phyloP scores from a whole-genome alignment of 139 green algal genomes.

The Chlorella sorokiniana region DNA sequence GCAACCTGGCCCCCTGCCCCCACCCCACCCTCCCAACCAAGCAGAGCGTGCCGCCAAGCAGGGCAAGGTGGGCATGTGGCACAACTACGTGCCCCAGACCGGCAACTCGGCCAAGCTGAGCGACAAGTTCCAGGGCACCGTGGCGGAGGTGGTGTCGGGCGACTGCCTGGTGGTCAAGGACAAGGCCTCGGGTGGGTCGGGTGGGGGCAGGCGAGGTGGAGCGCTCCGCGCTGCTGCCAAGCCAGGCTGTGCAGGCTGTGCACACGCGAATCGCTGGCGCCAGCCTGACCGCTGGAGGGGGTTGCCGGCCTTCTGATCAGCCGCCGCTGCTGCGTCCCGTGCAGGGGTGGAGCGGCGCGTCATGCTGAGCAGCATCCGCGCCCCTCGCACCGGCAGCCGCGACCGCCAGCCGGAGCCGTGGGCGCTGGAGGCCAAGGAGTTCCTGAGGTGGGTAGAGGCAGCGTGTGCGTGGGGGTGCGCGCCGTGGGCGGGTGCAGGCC shows the following conservation, averaged over 20 bases:
- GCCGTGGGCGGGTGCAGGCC: neutral
- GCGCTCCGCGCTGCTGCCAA: neutral
- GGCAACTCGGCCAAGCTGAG: slow-evolving; percentile 71
- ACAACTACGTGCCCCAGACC: slow-evolving; percentile 74
- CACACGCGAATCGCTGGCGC: no score
- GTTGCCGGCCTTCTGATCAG: neutral
- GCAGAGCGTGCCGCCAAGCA: slow-evolving; percentile 84
- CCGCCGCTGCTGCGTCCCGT: neutral
- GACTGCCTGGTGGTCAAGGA: slow-evolving; percentile 91
- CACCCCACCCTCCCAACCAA: neutral
- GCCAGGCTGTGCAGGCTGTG: no score
- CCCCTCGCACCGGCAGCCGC: slow-evolving; percentile 72
- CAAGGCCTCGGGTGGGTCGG: slow-evolving; percentile 35
- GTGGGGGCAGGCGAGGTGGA: slow-evolving; percentile 10
- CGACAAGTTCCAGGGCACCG: slow-evolving; percentile 77
- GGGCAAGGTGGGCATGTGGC: slow-evolving; percentile 76
- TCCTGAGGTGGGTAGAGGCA: slow-evolving; percentile 74
- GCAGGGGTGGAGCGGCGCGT: slow-evolving; percentile 79
- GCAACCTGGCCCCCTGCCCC: neutral
- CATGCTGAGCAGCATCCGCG: slow-evolving; percentile 84
- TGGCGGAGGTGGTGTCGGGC: slow-evolving; percentile 90
- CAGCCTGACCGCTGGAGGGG: neutral
- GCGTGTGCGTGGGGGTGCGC: neutral
- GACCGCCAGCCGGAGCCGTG: slow-evolving; percentile 78
- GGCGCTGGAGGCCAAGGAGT: slow-evolving; percentile 89